Evolutionary conservation across 768 basidiomycete genomes (phyloP), one percentile per base, ranked within the genome.

Genomic region (Agaricus blazei): DNA sequence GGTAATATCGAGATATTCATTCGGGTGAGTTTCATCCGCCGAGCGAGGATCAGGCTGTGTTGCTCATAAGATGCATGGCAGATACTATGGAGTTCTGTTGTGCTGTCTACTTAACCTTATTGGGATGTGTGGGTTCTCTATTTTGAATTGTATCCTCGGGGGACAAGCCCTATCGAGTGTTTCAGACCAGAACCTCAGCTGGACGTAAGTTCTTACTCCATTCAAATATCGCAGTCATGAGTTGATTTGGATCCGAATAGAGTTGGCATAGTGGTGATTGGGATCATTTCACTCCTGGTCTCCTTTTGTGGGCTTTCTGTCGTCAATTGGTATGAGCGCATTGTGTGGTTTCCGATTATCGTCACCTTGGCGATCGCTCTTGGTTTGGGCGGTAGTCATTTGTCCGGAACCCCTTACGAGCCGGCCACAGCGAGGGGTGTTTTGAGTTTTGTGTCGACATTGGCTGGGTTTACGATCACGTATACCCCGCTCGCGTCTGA

Each of bases 251-350:
- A 46, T 34, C 28, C 19, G 15, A 9, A 3, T 58, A 88, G 86
- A 49, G 83, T 94, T 27, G 92, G 92, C 2, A 93, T 93, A 52
- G 85, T 91, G 31, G 82, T 94, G 49, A 84, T 93, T 41, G 78
- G 81, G 0, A 57, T 87, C 29, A 72, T 90, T 31, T 85, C 89
- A 2, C 78, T 93, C 29, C 58, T 87, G 24, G 76, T 76, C 64
- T 89, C 70, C 58, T 92, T 74, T 72, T 78, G 72, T 74, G 88
- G 85, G 3, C 74, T 75, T 61, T 74, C 66, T 48, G 68, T 78
- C 14, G 68, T 80, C 11, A 72, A 73, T 52, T 79, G 79, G 79
- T 93, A 89, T 62, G 90, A 91, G 61, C 78, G 83, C 9, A 57
- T 87, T 2, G 74, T 85, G 1, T 92, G 90, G 90, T 75, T 92